phyloP scores from a whole-genome alignment of 805 yeast species.

The Sungouiella thailandica region DNA sequence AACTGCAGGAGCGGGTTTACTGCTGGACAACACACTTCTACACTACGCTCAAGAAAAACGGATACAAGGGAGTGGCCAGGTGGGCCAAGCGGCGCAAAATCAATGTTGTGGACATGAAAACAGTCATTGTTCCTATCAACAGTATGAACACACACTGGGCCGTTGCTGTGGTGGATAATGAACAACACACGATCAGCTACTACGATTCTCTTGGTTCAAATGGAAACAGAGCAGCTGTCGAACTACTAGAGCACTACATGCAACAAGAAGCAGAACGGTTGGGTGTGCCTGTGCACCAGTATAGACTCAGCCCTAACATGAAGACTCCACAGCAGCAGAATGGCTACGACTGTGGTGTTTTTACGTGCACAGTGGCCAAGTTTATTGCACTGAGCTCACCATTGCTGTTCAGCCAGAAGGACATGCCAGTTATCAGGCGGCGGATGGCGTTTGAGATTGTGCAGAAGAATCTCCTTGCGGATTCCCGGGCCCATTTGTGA shows the following conservation, averaged over 20 bases:
- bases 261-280: conserved; percentile 58
- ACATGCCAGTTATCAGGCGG: conserved; percentile 63
- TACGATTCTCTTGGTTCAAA: conserved; percentile 67
- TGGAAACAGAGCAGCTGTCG: conserved; percentile 40
- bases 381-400: conserved; percentile 49
- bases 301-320: conserved; percentile 21
- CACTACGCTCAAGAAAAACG: conserved; percentile 63
- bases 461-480: conserved; percentile 23
- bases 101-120: conserved; percentile 57
- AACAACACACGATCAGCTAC: conserved; percentile 53
- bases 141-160: conserved; percentile 88
- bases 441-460: conserved; percentile 63
- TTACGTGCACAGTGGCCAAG: conserved; percentile 73
- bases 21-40: conserved; percentile 88
- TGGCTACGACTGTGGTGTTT: conserved; percentile 95
- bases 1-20: conserved; percentile 42
- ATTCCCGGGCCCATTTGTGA: conserved; percentile 2
- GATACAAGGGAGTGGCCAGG: conserved; percentile 73
- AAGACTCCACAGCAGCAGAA: conserved; percentile 78
- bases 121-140: conserved; percentile 82
- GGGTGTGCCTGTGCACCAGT: conserved; percentile 15
- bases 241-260: conserved; percentile 57
- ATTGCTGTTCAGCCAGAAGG: conserved; percentile 56
- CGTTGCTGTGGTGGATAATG: conserved; percentile 69
- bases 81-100: conserved; percentile 81